Base-by-base conservation (phyloP, 805 yeast species). In the Ogataea chonburiensis region DNA sequence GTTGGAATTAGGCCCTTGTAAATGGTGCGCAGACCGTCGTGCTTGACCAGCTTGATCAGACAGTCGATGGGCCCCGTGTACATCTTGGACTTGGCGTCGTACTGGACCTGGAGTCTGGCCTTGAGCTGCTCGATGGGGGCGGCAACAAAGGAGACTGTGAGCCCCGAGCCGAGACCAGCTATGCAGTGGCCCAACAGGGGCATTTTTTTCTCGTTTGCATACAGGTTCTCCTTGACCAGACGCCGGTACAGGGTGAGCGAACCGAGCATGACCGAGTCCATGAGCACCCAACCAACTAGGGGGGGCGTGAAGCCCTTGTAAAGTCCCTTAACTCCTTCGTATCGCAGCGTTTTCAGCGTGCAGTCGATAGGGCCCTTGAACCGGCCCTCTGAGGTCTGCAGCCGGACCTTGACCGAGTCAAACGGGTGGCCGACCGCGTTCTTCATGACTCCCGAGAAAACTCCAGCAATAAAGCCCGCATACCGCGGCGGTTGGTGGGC, bases 241-340 rank as follows among this genome's bases (percentile, higher is more conserved):
- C 85, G 63, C 47, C 89, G 66, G 59, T 88, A 88, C 41, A 82
- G 75, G 50, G 86, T 93, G 37, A 87, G 64, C 5, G 93, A 81
- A 1, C 96, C 96, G 44, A 88, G 67, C 86, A 88, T 84, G 32
- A 86, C 86, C 3, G 89, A 79, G 56, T 88, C 97, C 96, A 88
- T 88, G 44, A 84, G 61, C 49, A 88, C 86, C 96, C 96, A 88
- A 0, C 96, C 97, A 14, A 86, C 77, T 46, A 88, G 68, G 1
- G 96, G 96, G 4, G 97, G 96, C 0, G 95, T 86, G 47, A 88
- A 86, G 0, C 97, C 97, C 49, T 87, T 78, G 56, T 86, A 88
- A 37, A 88, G 75, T 1, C 95, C 97, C 22, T 70, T 61, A 5
- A 81, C 45, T 3, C 96, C 96, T 56, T 88, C 96, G 17, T 79